Evolutionary conservation across 192 early-diverging fungal species (phyloP), one percentile per base, ranked within the genome.

Genomic region (Funneliformis mosseae): DNA sequence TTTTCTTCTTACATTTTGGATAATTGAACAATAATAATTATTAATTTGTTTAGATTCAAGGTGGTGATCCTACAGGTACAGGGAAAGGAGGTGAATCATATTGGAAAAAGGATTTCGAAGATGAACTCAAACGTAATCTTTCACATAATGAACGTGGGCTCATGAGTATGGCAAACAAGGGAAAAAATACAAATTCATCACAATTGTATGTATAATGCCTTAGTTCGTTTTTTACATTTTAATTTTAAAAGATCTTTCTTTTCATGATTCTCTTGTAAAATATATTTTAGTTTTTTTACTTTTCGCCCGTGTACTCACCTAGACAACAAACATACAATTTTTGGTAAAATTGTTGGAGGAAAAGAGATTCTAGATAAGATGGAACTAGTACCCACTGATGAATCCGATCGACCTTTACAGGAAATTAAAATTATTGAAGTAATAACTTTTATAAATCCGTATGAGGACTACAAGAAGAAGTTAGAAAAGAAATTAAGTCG

Each of bases 81-180:
- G 97, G 97, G 7, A 88, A 91, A 27, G 97, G 97, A 18, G 97
- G 98, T 11, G 89, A 91, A 84, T 94, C 91, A 33, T 89, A 74
- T 80, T 94, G 90, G 90, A 90, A 86, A 33, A 79, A 88, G 33
- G 88, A 88, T 38, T 95, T 95, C 72, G 84, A 85, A 27, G 93
- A 94, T 84, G 94, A 95, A 74, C 87, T 94, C 67, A 83, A 82
- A 60, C 83, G 87, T 12, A 92, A 89, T 68, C 80, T 94, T 43
- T 89, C 90, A 16, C 98, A 98, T 81, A 89, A 92, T 27, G 91
- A 85, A 27, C 89, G 95, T 27, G 98, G 97, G 8, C 84, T 97
- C 18, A 87, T 99, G 59, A 93, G 92, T 33, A 98, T 99, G 97
- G 98, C 98, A 4, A 99, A 99, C 85, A 90, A 91, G 39, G 98